phyloP scores from a whole-genome alignment of 129 eudicot genomes.

The Calendula officinalis region DNA sequence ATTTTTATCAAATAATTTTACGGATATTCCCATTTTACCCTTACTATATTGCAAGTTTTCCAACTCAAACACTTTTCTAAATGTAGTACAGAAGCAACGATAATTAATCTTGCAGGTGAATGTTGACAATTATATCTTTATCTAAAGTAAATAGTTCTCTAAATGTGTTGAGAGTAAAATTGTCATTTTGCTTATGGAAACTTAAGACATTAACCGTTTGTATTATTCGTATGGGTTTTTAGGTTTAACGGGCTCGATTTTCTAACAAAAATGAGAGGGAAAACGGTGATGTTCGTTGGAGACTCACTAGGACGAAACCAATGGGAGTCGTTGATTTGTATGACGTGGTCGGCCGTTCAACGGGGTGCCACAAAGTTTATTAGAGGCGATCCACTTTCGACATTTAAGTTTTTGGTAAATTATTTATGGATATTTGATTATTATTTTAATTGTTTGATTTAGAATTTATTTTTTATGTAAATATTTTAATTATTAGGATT shows the following conservation, averaged over 20 bases:
- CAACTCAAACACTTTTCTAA: no score
- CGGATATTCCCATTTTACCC: no score
- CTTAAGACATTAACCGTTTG: no score
- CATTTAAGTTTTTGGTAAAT: conserved; percentile 63
- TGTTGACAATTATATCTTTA: no score
- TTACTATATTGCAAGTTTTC: no score
- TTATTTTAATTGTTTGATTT: neutral
- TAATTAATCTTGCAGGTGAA: no score
- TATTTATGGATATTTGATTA: neutral
- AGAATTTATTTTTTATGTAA: neutral
- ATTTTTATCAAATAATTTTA: no score
- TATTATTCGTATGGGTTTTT: neutral
- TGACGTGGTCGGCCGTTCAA: conserved; percentile 65
- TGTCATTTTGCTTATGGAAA: no score
- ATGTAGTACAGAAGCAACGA: no score
- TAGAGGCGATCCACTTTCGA: conserved; percentile 68
- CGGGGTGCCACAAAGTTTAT: conserved; percentile 46
- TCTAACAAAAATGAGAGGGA: conserved; percentile 66
- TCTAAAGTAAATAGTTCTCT: no score
- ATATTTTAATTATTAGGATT: conserved; percentile 44
- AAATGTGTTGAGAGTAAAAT: no score
- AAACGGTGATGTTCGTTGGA: conserved; percentile 90
- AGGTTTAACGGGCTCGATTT: conserved; percentile 83
- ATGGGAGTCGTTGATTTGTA: conserved; percentile 90
- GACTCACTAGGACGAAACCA: conserved; percentile 91